phyloP scores from a whole-genome alignment of 2,329 filamentous ascomycete species.

The Penicillium aurantiogriseum region DNA sequence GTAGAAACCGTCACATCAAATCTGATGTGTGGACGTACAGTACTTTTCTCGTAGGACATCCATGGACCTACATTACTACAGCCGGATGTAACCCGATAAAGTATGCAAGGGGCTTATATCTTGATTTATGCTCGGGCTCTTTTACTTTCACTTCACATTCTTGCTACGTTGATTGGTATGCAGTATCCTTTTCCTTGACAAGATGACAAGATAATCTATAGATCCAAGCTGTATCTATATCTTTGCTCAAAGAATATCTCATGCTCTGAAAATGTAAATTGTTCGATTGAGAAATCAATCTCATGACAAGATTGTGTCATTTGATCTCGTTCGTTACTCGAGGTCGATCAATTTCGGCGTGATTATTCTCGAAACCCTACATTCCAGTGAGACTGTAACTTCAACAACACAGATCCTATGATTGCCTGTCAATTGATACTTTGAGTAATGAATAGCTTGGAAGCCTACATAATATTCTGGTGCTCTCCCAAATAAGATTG shows the following conservation, averaged over 20 bases:
- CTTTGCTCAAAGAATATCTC: neutral
- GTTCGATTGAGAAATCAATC: too few relatives aligned
- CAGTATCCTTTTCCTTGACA: neutral
- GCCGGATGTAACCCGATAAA: neutral
- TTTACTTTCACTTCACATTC: slow-evolving; percentile 1
- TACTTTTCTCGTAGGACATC: neutral
- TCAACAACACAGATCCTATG: neutral
- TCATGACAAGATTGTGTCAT: neutral
- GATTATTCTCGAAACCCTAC: neutral
- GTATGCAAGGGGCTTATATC: slow-evolving; percentile 6
- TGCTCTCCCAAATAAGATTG: neutral
- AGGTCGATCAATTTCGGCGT: neutral
- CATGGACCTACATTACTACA: neutral
- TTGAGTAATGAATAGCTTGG: neutral
- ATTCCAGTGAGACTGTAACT: slow-evolving; percentile 5
- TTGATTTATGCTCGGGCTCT: neutral
- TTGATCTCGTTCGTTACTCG: neutral
- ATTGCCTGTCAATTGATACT: neutral
- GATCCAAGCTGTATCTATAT: neutral
- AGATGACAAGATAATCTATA: neutral
- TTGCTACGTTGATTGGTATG: neutral
- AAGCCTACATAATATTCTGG: neutral
- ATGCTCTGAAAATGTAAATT: neutral
- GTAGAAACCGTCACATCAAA: neutral
- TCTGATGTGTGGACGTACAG: neutral